phyloP scores from a whole-genome alignment of 2,329 filamentous ascomycete species.

The Talaromyces pinophilus region DNA sequence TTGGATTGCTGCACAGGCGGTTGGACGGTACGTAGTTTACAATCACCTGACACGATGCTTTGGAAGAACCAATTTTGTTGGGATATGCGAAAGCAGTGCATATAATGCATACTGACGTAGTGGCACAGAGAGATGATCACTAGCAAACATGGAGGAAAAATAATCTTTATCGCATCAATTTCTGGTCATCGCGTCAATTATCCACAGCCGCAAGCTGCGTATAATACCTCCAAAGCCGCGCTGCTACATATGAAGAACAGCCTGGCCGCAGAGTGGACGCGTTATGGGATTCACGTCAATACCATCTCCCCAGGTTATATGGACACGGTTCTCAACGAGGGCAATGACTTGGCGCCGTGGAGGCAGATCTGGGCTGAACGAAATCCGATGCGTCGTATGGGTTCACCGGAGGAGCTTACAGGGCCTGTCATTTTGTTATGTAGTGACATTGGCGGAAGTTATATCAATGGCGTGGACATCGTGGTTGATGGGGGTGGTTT shows the following conservation, averaged over 20 bases:
- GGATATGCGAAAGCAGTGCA: not conserved
- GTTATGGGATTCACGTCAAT: constrained; percentile 70
- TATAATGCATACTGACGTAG: not conserved
- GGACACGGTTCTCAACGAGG: constrained; percentile 73
- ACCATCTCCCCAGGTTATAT: constrained; percentile 73
- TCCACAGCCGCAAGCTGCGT: constrained; percentile 70
- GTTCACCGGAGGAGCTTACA: constrained; percentile 62
- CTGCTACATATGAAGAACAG: constrained; percentile 64
- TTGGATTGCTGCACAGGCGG: constrained; percentile 70
- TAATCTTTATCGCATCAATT: constrained; percentile 68
- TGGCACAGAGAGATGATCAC: constrained; percentile 53
- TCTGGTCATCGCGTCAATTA: constrained; percentile 70
- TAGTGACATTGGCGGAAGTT: constrained; percentile 61
- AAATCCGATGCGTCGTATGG: constrained; percentile 68
- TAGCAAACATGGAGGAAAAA: constrained; percentile 57
- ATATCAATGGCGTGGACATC: constrained; percentile 69
- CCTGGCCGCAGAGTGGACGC: constrained; percentile 72
- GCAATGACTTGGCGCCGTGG: constrained; percentile 57
- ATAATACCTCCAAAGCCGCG: constrained; percentile 72
- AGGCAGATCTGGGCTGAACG: constrained; percentile 59
- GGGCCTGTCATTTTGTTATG: constrained; percentile 63
- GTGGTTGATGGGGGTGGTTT: constrained; percentile 57
- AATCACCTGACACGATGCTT: not conserved
- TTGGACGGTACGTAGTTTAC: constrained; percentile 42
- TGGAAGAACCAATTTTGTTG: not conserved